A percentile compares a stretch with the other conserved stretches of the same genome.
Evolutionary conservation across 139 green algal species (phyloP).

Genomic region (Closterium sp.): DNA sequence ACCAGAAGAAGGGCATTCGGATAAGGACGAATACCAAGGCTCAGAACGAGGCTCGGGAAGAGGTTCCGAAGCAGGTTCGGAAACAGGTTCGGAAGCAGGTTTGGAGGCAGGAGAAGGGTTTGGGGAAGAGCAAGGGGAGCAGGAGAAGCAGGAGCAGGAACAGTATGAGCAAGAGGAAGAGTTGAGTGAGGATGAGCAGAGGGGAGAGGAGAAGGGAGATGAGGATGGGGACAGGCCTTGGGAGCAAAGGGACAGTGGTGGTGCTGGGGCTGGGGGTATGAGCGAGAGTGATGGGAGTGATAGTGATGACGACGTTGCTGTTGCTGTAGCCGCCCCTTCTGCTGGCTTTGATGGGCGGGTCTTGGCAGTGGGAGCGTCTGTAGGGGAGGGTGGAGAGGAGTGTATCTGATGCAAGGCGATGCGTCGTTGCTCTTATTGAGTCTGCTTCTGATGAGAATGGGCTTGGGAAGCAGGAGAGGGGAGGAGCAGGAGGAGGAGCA

Average conservation of each 20-base stretch:
- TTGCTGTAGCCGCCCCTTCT: slow-evolving; percentile 77
- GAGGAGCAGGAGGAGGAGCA: background rate
- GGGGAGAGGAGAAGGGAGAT: slow-evolving; percentile 7
- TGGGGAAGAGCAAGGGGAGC: slow-evolving; percentile 8
- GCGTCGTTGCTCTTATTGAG: background rate
- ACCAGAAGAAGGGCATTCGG: background rate
- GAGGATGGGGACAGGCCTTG: background rate
- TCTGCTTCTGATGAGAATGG: background rate
- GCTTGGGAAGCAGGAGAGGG: too few relatives aligned
- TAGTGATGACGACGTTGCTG: slow-evolving; percentile 79
- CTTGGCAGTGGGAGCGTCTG: background rate
- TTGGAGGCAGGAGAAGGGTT: too few relatives aligned
- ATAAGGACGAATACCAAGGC: background rate
- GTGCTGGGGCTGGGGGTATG: background rate
- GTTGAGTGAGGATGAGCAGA: background rate
- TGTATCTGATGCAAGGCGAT: background rate
- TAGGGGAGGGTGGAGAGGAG: background rate
- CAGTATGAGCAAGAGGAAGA: too few relatives aligned
- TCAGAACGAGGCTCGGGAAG: background rate
- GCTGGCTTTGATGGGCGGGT: slow-evolving; percentile 37
- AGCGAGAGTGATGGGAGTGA: slow-evolving; percentile 71
- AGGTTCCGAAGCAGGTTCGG: background rate
- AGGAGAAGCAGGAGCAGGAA: slow-evolving; percentile 9
- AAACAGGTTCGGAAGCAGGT: too few relatives aligned
- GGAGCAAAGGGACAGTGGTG: background rate